Conservation (phyloP, 176 grass and related monocot genomes). For the Thinopyrum elongatum region DNA sequence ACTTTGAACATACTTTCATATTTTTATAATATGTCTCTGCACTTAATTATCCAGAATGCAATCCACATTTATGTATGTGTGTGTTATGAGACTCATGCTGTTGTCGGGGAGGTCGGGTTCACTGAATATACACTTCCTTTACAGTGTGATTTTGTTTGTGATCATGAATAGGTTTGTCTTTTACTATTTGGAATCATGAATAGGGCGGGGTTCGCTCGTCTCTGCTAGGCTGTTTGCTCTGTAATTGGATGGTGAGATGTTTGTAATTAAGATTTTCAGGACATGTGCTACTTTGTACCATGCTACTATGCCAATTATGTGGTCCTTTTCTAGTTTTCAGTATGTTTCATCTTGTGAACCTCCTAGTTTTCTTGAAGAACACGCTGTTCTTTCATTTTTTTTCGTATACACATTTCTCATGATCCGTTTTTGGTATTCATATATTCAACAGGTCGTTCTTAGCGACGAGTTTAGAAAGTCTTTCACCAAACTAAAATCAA, state of each 20-base stretch:
- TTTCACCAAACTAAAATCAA: conserved; percentile 56
- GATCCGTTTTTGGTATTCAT: conserved; percentile 10
- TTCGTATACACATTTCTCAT: not conserved
- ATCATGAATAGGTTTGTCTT: not conserved
- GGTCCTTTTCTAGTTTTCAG: too few relatives aligned
- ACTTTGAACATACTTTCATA: not conserved
- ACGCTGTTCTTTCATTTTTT: not conserved
- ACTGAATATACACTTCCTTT: not conserved
- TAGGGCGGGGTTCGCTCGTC: not conserved
- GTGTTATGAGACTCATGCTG: not conserved
- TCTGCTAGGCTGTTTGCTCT: not conserved
- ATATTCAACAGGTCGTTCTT: conserved; percentile 51
- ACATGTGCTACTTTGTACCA: not conserved
- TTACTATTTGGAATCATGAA: not conserved
- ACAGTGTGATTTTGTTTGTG: too few relatives aligned
- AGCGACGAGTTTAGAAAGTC: conserved; percentile 74
- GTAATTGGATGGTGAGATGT: not conserved
- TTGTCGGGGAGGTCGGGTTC: not conserved
- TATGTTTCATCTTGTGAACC: not conserved
- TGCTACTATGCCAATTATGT: too few relatives aligned
- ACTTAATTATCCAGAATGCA: not conserved
- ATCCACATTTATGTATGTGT: not conserved
- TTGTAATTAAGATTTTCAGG: not conserved
- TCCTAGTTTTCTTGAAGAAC: not conserved
- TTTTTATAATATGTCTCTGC: not conserved